Percentiles rank a stretch among this genome's conserved stretches.
Evolutionary conservation across 2,329 filamentous ascomycete species (phyloP).

Genomic region (Epichloe sp.): DNA sequence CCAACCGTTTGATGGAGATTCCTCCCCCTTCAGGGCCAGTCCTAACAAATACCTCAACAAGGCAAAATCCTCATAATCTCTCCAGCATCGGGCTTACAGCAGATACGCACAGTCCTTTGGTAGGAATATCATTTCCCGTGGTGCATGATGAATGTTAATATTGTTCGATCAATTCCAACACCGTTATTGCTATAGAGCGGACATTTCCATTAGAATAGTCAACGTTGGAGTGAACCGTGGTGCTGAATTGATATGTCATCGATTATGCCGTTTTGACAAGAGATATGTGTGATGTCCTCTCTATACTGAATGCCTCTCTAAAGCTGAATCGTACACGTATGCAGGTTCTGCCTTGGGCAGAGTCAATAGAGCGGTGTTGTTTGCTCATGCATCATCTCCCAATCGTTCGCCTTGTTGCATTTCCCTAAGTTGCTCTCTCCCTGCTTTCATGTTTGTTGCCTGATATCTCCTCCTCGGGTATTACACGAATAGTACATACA

Average conservation of each 20-base stretch:
- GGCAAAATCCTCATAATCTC: no score
- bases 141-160: no score
- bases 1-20: not conserved
- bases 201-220: not conserved
- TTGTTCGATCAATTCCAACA: not conserved
- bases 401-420: not conserved
- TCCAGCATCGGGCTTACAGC: no score
- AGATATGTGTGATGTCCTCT: conserved; percentile 8
- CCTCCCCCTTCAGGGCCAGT: no score
- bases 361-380: conserved; percentile 20
- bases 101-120: no score
- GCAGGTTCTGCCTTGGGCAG: conserved; percentile 11
- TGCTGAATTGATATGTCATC: not conserved
- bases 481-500: conserved; percentile 10
- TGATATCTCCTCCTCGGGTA: conserved; percentile 4
- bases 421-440: not conserved
- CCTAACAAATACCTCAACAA: no score
- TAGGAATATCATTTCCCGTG: no score
- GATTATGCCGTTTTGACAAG: not conserved
- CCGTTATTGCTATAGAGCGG: not conserved
- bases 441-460: not conserved
- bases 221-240: not conserved
- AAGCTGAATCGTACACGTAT: conserved; percentile 18
- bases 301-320: conserved; percentile 9
- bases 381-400: conserved; percentile 13